These are phyloP conservation scores for Beta macrorhiza DNA, from an alignment of 179 eudicot genomes.

Conservation along the genomic window DNA sequence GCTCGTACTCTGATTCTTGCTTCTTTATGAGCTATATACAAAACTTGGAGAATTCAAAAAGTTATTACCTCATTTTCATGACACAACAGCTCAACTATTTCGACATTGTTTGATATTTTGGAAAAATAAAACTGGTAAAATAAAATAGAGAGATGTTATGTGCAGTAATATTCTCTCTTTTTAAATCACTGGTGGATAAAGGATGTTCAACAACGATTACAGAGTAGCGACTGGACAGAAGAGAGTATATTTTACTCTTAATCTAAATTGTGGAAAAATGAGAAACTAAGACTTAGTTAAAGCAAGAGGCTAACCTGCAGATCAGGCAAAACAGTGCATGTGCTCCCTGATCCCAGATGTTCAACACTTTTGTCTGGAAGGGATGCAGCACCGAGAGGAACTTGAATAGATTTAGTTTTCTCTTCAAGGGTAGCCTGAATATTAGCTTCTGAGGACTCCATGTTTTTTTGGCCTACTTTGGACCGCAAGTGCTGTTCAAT, in stretches of 20 bases:
- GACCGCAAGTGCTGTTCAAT: slow-evolving; percentile 62
- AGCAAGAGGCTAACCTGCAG: slow-evolving; percentile 43
- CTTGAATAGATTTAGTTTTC: slow-evolving; percentile 30
- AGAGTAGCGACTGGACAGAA: neutral
- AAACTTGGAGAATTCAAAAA: neutral
- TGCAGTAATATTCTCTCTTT: neutral
- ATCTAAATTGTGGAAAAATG: neutral
- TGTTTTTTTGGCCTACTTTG: slow-evolving; percentile 43
- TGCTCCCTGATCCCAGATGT: slow-evolving; percentile 35
- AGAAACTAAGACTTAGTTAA: neutral
- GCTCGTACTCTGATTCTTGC: neutral
- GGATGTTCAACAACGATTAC: neutral
- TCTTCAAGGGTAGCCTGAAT: slow-evolving; percentile 28
- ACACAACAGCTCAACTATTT: neutral
- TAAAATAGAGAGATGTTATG: neutral
- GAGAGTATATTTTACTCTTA: neutral
- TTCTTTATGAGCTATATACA: neutral
- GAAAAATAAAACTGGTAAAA: neutral
- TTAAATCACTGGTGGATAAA: neutral
- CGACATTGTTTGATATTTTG: neutral
- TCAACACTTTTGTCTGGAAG: slow-evolving; percentile 31
- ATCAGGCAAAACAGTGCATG: slow-evolving; percentile 36
- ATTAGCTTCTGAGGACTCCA: slow-evolving; percentile 26
- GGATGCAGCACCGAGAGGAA: slow-evolving; percentile 33
- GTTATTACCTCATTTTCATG: neutral